Evolutionary conservation across 495 filamentous ascomycete species (phyloP).

Genomic region (Oidiodendron maius): DNA sequence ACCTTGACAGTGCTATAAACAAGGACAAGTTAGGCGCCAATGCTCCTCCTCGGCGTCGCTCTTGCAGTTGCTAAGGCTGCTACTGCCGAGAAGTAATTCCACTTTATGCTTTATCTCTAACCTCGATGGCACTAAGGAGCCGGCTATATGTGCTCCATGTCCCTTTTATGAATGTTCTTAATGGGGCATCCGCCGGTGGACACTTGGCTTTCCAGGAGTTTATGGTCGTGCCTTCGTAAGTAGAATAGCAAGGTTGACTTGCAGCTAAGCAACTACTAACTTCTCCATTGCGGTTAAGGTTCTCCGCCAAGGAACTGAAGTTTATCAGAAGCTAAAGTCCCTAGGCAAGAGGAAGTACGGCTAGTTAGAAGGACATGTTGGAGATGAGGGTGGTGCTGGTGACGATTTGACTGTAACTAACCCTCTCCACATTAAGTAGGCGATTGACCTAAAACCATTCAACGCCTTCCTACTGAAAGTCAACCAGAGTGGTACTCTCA

Average conservation of each 20-base stretch:
- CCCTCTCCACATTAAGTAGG: slow-evolving; percentile 97
- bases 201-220: slow-evolving; percentile 99
- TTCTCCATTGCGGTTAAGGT: slow-evolving; percentile 58
- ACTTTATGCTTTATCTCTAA: slow-evolving; percentile 95
- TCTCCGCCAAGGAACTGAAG: slow-evolving; percentile 90
- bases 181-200: slow-evolving; percentile 96
- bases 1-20: slow-evolving; percentile 92
- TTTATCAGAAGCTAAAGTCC: slow-evolving; percentile 96
- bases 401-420: slow-evolving; percentile 94
- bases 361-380: slow-evolving; percentile 96
- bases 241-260: slow-evolving; percentile 7
- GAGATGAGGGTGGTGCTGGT: slow-evolving; percentile 98
- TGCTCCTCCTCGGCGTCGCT: slow-evolving; percentile 91
- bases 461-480: slow-evolving; percentile 98
- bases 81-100: slow-evolving; percentile 97
- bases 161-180: slow-evolving; percentile 99
- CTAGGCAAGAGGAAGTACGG: slow-evolving; percentile 99
- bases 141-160: slow-evolving; percentile 98
- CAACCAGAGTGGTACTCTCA: slow-evolving; percentile 99
- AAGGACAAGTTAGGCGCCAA: slow-evolving; percentile 98
- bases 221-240: slow-evolving; percentile 95
- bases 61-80: slow-evolving; percentile 97
- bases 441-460: slow-evolving; percentile 97
- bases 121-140: slow-evolving; percentile 98
- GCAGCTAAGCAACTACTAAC: slow-evolving; percentile 13